phyloP scores from a whole-genome alignment of 2,329 filamentous ascomycete genomes.

The Phialophora expanda region DNA sequence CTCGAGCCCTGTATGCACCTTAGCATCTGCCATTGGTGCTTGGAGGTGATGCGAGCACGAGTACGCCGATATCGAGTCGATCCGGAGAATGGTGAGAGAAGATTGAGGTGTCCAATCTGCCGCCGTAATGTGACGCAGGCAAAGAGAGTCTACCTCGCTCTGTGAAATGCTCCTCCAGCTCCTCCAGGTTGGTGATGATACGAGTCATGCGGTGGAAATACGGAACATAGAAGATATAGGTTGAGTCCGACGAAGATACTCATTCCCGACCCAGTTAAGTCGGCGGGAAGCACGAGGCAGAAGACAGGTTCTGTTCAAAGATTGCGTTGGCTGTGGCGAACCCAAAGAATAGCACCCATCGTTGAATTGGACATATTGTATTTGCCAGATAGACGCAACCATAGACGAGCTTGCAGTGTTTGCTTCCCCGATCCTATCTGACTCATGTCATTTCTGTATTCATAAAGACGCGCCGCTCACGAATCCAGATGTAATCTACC shows the following conservation, averaged over 20 bases:
- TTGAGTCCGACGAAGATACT: background rate
- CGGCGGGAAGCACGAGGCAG: background rate
- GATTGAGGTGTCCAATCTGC: conserved; percentile 35
- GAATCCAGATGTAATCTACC: background rate
- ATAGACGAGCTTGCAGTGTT: background rate
- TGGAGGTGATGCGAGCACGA: conserved; percentile 26
- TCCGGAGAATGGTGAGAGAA: conserved; percentile 4
- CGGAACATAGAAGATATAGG: background rate
- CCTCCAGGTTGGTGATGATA: background rate
- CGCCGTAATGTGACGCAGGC: conserved; percentile 25
- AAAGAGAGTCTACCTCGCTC: conserved; percentile 30
- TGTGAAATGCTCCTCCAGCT: conserved; percentile 3
- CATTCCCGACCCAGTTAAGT: background rate
- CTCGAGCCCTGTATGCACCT: conserved; percentile 39
- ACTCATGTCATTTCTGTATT: background rate
- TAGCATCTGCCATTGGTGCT: conserved; percentile 38
- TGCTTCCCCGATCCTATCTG: background rate
- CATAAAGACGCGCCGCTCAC: background rate
- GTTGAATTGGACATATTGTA: background rate
- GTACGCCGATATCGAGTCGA: conserved; percentile 17
- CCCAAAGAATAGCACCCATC: background rate
- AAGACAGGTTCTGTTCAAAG: background rate
- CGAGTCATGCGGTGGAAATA: background rate
- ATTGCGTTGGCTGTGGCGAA: background rate
- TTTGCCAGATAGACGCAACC: background rate